Evolutionary conservation across 225 moss, liverwort and hornwort species (phyloP).

Genomic region (Rhytidiadelphus loreus): DNA sequence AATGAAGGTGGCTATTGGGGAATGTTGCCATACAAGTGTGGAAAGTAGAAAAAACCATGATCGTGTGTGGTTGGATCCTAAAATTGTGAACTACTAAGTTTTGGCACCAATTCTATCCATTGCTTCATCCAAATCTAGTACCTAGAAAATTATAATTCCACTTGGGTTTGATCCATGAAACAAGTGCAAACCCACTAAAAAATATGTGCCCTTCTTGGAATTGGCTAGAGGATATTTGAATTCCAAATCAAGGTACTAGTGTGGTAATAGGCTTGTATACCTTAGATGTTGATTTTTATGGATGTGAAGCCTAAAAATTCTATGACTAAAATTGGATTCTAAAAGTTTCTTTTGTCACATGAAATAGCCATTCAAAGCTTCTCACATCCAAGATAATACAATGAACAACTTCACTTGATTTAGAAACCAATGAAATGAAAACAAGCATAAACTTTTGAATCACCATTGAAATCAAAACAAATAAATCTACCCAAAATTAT

Average conservation of each 20-base stretch:
- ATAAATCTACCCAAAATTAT: neutral
- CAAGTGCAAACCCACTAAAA: too few relatives aligned
- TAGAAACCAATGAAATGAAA: neutral
- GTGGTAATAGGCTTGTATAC: too few relatives aligned
- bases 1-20: neutral
- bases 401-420: neutral
- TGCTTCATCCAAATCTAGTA: too few relatives aligned
- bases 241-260: too few relatives aligned
- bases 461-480: neutral
- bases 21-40: neutral
- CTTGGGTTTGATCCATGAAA: too few relatives aligned
- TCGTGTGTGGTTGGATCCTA: fast-evolving
- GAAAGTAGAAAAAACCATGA: neutral
- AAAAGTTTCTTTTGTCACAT: neutral
- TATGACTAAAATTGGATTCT: neutral
- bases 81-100: too few relatives aligned
- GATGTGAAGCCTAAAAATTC: too few relatives aligned
- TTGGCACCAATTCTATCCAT: too few relatives aligned
- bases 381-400: fast-evolving
- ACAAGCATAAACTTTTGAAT: neutral
- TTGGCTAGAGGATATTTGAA: too few relatives aligned
- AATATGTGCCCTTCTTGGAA: too few relatives aligned
- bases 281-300: fast-evolving
- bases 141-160: too few relatives aligned
- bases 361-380: neutral